Evolutionary conservation across 2,329 filamentous ascomycete species (phyloP).

Genomic region (Lachnellula suecica): DNA sequence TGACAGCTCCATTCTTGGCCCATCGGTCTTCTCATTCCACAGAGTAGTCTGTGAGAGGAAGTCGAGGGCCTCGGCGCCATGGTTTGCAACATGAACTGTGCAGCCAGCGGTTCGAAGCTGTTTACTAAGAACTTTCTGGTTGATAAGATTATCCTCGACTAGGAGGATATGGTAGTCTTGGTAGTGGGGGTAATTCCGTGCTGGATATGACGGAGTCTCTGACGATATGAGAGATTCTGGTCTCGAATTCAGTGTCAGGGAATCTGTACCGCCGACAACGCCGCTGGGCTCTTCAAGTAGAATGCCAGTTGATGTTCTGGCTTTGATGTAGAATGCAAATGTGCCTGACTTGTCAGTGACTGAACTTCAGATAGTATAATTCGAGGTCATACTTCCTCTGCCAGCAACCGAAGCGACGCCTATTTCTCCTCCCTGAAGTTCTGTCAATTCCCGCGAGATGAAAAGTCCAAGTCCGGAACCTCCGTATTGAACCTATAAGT

Average conservation of each 20-base stretch:
- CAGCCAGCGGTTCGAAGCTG: constrained; percentile 59
- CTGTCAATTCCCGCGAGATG: constrained; percentile 61
- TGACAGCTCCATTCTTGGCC: no score
- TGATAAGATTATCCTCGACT: constrained; percentile 66
- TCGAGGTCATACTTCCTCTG: no score
- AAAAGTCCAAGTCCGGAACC: constrained; percentile 64
- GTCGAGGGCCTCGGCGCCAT: constrained; percentile 60
- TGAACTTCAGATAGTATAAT: no score
- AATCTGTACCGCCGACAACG: no score
- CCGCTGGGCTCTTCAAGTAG: no score
- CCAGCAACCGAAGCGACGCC: constrained; percentile 59
- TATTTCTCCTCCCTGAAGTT: constrained; percentile 65
- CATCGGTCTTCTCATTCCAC: constrained; percentile 45
- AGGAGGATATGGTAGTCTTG: constrained; percentile 47
- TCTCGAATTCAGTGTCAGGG: no score
- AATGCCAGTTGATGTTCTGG: background rate
- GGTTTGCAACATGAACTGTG: constrained; percentile 60
- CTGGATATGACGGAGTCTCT: no score
- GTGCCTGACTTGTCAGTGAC: no score
- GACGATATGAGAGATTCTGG: no score
- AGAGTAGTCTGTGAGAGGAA: constrained; percentile 54
- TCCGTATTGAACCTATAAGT: constrained; percentile 63
- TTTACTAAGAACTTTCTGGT: constrained; percentile 62
- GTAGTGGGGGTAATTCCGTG: no score
- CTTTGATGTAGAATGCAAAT: constrained; percentile 59